These are phyloP conservation scores for Annulohypoxylon nitens DNA, from an alignment of 495 filamentous ascomycete species.

Conservation along the genomic window DNA sequence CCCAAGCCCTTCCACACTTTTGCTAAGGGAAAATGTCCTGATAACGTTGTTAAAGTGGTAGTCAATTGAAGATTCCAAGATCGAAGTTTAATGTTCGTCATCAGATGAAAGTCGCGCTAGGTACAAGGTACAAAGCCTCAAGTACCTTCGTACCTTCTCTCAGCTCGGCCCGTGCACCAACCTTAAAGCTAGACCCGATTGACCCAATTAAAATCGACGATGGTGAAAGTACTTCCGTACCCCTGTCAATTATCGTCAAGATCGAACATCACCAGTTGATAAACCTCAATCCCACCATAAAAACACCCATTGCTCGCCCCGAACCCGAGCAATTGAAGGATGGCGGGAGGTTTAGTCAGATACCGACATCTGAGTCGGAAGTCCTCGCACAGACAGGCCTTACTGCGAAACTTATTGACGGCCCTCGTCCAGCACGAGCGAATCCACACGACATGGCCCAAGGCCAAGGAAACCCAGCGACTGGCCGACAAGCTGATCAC, in stretches of 20 bases:
- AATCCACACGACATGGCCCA: slow-evolving; percentile 93
- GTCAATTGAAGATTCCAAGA: slow-evolving; percentile 3
- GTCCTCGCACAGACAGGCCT: slow-evolving; percentile 88
- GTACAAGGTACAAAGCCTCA: slow-evolving; percentile 3
- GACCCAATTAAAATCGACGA: slow-evolving; percentile 22
- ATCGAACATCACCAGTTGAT: slow-evolving; percentile 2
- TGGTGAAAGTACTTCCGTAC: slow-evolving; percentile 30
- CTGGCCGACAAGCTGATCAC: slow-evolving; percentile 95
- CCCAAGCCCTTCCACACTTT: background rate
- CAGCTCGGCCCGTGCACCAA: slow-evolving; percentile 23
- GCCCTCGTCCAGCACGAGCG: slow-evolving; percentile 93
- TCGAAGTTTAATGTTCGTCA: slow-evolving; percentile 23
- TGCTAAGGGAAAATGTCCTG: too few species aligned
- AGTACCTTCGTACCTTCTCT: slow-evolving; percentile 19
- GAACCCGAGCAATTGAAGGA: slow-evolving; percentile 53
- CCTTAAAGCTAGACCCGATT: background rate
- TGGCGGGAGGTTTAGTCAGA: slow-evolving; percentile 87
- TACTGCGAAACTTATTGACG: slow-evolving; percentile 95
- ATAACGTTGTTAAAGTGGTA: background rate
- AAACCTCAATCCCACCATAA: slow-evolving; percentile 17
- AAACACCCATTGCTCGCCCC: background rate
- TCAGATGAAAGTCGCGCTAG: slow-evolving; percentile 47
- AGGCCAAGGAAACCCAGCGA: slow-evolving; percentile 95
- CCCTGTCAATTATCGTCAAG: slow-evolving; percentile 2
- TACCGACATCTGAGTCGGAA: slow-evolving; percentile 88